Evolutionary conservation across 768 basidiomycete genomes (phyloP).

Genomic region (Tulasnella sp.): DNA sequence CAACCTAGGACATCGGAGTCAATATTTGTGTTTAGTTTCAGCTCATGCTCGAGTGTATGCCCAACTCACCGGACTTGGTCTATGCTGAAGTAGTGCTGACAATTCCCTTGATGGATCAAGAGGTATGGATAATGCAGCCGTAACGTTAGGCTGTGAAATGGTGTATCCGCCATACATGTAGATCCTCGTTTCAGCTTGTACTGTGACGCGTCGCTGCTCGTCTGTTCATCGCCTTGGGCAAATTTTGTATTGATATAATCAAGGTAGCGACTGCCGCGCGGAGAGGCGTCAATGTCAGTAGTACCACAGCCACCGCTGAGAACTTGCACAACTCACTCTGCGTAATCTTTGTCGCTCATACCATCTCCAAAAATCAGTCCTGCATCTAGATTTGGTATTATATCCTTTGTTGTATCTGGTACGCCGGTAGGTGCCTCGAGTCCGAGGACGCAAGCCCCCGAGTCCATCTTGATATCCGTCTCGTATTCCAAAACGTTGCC

Average conservation of each 20-base stretch:
- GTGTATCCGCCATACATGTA: conserved; percentile 30
- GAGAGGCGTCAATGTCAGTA: not conserved
- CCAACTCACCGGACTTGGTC: conserved; percentile 54
- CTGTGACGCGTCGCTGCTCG: too few species aligned
- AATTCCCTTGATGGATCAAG: conserved; percentile 69
- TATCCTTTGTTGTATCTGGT: conserved; percentile 28
- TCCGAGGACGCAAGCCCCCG: conserved; percentile 8
- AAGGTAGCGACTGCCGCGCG: not conserved
- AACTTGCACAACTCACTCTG: conserved; percentile 33
- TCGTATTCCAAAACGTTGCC: not conserved
- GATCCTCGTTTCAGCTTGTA: not conserved
- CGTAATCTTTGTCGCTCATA: conserved; percentile 40
- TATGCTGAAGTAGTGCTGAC: conserved; percentile 67
- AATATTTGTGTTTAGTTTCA: not conserved
- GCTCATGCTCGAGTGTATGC: not conserved
- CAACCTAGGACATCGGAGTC: conserved; percentile 33
- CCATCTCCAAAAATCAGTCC: conserved; percentile 48
- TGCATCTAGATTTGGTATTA: conserved; percentile 52
- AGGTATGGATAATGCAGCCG: conserved; percentile 69
- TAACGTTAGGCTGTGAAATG: conserved; percentile 43
- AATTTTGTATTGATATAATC: not conserved
- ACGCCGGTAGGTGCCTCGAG: conserved; percentile 10
- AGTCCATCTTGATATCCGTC: not conserved
- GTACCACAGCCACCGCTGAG: not conserved
- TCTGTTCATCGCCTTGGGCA: not conserved